Evolutionary conservation across 2,329 filamentous ascomycete species (phyloP).

Genomic region (Samsoniella hepiali): DNA sequence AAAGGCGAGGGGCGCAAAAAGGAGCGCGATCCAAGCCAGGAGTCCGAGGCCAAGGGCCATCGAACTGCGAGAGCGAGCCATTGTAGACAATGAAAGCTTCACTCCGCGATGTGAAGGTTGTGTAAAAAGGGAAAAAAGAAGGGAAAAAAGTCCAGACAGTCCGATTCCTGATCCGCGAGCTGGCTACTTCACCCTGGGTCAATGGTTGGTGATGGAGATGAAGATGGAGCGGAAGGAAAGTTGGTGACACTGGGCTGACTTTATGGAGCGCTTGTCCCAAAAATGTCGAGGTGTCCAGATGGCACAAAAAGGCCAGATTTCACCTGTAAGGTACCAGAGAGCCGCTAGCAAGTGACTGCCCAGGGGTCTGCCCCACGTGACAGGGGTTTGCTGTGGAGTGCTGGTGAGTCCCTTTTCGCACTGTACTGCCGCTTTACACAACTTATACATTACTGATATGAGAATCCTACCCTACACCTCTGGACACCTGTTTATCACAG

Average conservation of each 20-base stretch:
- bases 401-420: background rate
- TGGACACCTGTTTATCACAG: background rate
- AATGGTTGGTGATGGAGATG: slow-evolving; percentile 28
- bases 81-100: slow-evolving; percentile 31
- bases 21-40: slow-evolving; percentile 85
- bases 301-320: slow-evolving; percentile 50
- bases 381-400: slow-evolving; percentile 27
- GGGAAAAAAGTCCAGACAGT: slow-evolving; percentile 25
- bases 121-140: slow-evolving; percentile 22
- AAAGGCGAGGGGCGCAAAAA: slow-evolving; percentile 84
- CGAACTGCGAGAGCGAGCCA: slow-evolving; percentile 61
- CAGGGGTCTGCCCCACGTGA: slow-evolving; percentile 30
- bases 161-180: slow-evolving; percentile 29
- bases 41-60: slow-evolving; percentile 80
- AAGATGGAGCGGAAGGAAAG: slow-evolving; percentile 30
- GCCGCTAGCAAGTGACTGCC: slow-evolving; percentile 19
- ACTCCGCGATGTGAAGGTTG: slow-evolving; percentile 19
- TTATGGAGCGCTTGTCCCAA: slow-evolving; percentile 34
- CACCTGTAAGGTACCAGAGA: slow-evolving; percentile 27
- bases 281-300: slow-evolving; percentile 45
- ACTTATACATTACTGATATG: background rate
- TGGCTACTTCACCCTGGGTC: slow-evolving; percentile 29
- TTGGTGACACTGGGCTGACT: slow-evolving; percentile 24
- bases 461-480: too few species aligned
- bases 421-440: slow-evolving; percentile 4